Conservation (phyloP, 2,329 filamentous ascomycete species). For the Diplodia corticola region DNA sequence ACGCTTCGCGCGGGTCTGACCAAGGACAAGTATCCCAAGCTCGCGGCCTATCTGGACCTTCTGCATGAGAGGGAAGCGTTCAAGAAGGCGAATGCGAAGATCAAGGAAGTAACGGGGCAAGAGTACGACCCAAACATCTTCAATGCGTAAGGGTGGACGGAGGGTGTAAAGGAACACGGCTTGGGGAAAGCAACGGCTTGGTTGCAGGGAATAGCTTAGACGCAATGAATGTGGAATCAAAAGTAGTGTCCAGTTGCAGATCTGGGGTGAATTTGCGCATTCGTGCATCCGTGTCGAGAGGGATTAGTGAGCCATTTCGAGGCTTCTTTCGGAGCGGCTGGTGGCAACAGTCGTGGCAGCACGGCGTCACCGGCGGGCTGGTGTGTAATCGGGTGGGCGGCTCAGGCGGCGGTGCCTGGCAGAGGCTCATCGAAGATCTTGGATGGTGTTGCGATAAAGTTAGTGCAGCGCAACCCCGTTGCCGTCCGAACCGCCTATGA, state of each 20-base stretch:
- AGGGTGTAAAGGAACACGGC: too few species aligned
- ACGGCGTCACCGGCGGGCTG: background rate
- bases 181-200: background rate
- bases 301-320: background rate
- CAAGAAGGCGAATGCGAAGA: slow-evolving; percentile 50
- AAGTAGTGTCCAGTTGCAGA: background rate
- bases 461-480: background rate
- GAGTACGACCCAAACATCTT: slow-evolving; percentile 33
- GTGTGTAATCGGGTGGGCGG: too few species aligned
- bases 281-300: background rate
- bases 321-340: background rate
- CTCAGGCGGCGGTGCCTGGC: background rate
- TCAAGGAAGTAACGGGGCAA: slow-evolving; percentile 46
- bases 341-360: background rate
- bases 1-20: slow-evolving; percentile 40
- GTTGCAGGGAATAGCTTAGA: too few species aligned
- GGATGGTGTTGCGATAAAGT: slow-evolving; percentile 3
- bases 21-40: slow-evolving; percentile 47
- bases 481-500: background rate
- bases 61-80: slow-evolving; percentile 49
- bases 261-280: background rate
- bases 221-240: background rate
- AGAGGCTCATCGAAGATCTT: background rate
- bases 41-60: slow-evolving; percentile 48
- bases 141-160: background rate